Evolutionary conservation across 768 basidiomycete species (phyloP).

Genomic region (Lactifluus rugatus): DNA sequence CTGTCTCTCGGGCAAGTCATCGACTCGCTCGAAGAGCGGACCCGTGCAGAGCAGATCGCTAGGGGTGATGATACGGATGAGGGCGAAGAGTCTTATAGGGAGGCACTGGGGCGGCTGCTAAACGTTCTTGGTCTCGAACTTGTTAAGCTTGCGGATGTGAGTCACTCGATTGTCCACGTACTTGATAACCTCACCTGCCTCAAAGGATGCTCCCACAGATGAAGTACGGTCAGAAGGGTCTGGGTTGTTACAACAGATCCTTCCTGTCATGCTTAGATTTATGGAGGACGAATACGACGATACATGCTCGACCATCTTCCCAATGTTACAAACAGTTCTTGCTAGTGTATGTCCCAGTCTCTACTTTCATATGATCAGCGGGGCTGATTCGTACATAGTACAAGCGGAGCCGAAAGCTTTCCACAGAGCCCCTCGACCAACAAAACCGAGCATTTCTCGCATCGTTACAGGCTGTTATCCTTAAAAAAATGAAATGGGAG

Average conservation of each 20-base stretch:
- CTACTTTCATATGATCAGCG: not conserved
- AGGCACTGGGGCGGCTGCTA: conserved; percentile 76
- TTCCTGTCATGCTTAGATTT: conserved; percentile 81
- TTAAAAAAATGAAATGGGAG: conserved; percentile 89
- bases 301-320: conserved; percentile 76
- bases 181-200: not conserved
- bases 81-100: conserved; percentile 81
- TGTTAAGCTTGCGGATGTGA: conserved; percentile 74
- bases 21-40: conserved; percentile 69
- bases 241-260: conserved; percentile 49
- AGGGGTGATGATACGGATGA: conserved; percentile 70
- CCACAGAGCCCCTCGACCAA: conserved; percentile 52
- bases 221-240: conserved; percentile 56
- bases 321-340: conserved; percentile 67
- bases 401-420: conserved; percentile 60
- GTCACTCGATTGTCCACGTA: conserved; percentile 19
- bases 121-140: conserved; percentile 78
- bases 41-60: conserved; percentile 53
- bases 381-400: conserved; percentile 45
- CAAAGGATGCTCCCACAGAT: conserved; percentile 51
- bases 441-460: conserved; percentile 66
- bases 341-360: conserved; percentile 46
- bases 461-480: conserved; percentile 65
- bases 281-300: conserved; percentile 87
- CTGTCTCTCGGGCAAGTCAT: conserved; percentile 78